Conservation (phyloP, 2,329 filamentous ascomycete genomes). For the Trichoderma atrobrunneum region DNA sequence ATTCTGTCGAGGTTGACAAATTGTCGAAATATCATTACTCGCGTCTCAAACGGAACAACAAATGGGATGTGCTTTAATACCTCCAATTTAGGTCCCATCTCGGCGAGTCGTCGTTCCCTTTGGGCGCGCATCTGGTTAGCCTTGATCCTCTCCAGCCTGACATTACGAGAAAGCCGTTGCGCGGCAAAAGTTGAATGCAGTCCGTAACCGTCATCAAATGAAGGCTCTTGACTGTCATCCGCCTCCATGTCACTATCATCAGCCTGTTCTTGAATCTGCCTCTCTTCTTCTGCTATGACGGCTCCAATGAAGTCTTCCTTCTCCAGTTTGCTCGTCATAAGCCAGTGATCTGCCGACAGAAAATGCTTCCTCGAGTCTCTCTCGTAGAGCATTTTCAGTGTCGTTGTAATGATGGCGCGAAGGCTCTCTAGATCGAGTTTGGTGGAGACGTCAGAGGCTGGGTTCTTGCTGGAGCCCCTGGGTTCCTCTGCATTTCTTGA, state of each 20-base stretch:
- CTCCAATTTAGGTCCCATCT: conserved; percentile 81
- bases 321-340: conserved; percentile 85
- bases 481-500: neutral
- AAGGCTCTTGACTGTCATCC: conserved; percentile 35
- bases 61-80: conserved; percentile 96
- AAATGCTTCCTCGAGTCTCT: conserved; percentile 87
- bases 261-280: conserved; percentile 58
- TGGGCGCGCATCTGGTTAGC: conserved; percentile 64
- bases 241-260: conserved; percentile 29
- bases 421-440: conserved; percentile 70
- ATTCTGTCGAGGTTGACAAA: conserved; percentile 74
- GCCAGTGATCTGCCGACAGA: conserved; percentile 80
- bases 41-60: conserved; percentile 86
- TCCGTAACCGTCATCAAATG: conserved; percentile 25
- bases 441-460: conserved; percentile 22
- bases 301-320: conserved; percentile 84
- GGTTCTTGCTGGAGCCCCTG: neutral
- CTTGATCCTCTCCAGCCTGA: conserved; percentile 61
- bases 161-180: conserved; percentile 60
- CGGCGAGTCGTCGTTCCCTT: conserved; percentile 69
- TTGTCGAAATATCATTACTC: conserved; percentile 89
- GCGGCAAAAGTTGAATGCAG: conserved; percentile 44
- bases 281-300: conserved; percentile 84
- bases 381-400: conserved; percentile 87
- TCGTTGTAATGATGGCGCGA: conserved; percentile 72